Conservation (phyloP, 2,329 filamentous ascomycete genomes). For the Macroventuria anomochaeta region DNA sequence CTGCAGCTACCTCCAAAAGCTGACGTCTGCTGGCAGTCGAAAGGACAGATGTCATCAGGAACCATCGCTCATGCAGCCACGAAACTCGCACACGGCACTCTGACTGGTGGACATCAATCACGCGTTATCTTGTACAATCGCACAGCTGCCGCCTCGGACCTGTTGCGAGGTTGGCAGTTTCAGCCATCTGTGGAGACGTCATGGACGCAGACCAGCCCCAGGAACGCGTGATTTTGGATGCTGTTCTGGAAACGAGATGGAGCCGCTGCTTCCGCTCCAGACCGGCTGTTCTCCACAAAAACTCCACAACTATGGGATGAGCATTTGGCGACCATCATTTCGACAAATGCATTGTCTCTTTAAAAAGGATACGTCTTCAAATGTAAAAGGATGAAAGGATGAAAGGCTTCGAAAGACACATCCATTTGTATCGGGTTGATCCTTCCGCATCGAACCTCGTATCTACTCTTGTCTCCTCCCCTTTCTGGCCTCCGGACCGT, state of each 20-base stretch:
- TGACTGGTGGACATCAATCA: conserved; percentile 1
- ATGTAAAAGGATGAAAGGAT: too few relatives aligned
- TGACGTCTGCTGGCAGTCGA: conserved; percentile 1
- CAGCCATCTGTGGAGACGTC: conserved; percentile 7
- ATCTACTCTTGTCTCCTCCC: conserved; percentile 15
- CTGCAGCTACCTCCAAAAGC: neutral
- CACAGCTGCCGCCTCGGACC: neutral
- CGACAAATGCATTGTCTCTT: neutral
- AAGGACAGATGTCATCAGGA: conserved; percentile 13
- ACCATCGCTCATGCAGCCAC: neutral
- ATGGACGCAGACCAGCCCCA: neutral
- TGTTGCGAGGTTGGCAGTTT: neutral
- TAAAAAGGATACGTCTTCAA: neutral
- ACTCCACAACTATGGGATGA: neutral
- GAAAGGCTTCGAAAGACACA: neutral
- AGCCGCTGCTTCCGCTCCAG: conserved; percentile 13
- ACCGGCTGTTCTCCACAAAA: conserved; percentile 9
- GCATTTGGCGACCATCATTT: neutral
- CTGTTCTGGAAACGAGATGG: conserved; percentile 3
- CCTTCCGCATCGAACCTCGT: conserved; percentile 1
- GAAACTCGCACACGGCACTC: neutral
- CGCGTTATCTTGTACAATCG: neutral
- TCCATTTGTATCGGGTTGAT: neutral
- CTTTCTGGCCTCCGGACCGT: conserved; percentile 5
- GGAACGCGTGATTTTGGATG: neutral